Base-by-base conservation (phyloP, 768 basidiomycete genomes). In the Rickenella mellea region DNA sequence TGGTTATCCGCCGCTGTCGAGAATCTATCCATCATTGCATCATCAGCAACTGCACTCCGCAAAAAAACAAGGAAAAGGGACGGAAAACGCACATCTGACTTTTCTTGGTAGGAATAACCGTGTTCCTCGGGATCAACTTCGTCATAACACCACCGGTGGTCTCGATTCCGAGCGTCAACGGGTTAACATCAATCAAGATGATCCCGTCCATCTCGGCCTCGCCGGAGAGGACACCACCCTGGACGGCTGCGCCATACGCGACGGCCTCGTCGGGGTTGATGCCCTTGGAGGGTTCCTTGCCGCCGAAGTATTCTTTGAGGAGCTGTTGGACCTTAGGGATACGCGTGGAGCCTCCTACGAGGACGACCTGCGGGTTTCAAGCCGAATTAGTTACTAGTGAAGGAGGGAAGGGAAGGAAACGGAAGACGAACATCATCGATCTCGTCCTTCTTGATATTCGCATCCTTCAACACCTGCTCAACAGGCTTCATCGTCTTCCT, bases 251-350 rank as follows among this genome's bases (percentile, higher is more conserved):
- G 74, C 94, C 94, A 56, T 96, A 97, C 35, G 94, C 92, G 52
- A 99, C 94, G 48, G 94, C 94, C 70, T 99, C 94, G 63, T 99
- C 94, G 41, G 93, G 92, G 76, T 99, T 97, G 71, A 97, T 99
- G 51, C 88, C 86, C 75, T 91, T 93, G 48, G 93, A 93, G 41
- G 92, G 92, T 62, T 97, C 94, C 71, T 88, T 96, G 60, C 90
- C 85, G 51, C 77, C 82, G 65, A 98, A 99, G 74, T 78, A 97
- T 62, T 98, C 93, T 66, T 91, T 92, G 60, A 99, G 80, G 61
- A 98, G 88, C 56, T 96, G 89, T 58, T 97, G 93, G 50, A 99
- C 91, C 73, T 96, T 96, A 65, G 94, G 94, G 56, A 99, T 99
- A 81, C 94, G 93, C 53, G 94, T 99, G 22, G 94, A 98, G 65